A percentile compares a stretch with the other conserved stretches of the same genome.
Conservation (phyloP, 805 yeast species). For the Brettanomyces bruxellensis region DNA sequence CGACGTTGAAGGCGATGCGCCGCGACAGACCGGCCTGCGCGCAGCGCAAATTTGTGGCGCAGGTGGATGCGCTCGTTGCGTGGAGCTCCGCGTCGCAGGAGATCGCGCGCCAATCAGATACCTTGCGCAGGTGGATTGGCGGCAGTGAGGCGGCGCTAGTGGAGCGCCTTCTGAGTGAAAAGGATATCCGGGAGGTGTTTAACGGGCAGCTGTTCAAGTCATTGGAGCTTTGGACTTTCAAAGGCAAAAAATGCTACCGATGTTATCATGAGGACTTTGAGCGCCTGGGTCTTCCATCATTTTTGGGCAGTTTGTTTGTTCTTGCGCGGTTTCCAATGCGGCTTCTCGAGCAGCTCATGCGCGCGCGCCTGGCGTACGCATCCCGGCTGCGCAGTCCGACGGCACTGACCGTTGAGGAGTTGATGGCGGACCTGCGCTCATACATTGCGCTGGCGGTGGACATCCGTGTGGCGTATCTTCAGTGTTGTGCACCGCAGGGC, state of each 20-base stretch:
- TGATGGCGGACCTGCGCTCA: slow-evolving; percentile 74
- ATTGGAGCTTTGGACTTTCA: slow-evolving; percentile 72
- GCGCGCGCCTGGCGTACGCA: slow-evolving; percentile 68
- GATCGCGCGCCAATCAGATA: slow-evolving; percentile 49
- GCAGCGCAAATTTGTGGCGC: slow-evolving; percentile 49
- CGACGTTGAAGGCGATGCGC: slow-evolving; percentile 67
- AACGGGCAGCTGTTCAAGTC: slow-evolving; percentile 58
- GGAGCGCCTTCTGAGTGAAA: slow-evolving; percentile 74
- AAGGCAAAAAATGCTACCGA: slow-evolving; percentile 66
- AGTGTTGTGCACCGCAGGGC: slow-evolving; percentile 47
- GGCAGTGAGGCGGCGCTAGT: slow-evolving; percentile 43
- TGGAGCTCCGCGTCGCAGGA: slow-evolving; percentile 76
- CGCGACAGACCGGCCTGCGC: slow-evolving; percentile 67
- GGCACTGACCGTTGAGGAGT: slow-evolving; percentile 92
- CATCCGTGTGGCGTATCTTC: slow-evolving; percentile 57
- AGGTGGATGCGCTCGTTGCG: slow-evolving; percentile 70
- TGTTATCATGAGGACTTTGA: slow-evolving; percentile 54
- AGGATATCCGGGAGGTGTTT: slow-evolving; percentile 65
- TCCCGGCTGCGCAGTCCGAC: slow-evolving; percentile 75
- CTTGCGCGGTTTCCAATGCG: slow-evolving; percentile 70
- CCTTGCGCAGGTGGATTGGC: slow-evolving; percentile 75
- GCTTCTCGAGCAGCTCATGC: slow-evolving; percentile 70
- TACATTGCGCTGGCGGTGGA: slow-evolving; percentile 70
- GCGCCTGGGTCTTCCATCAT: slow-evolving; percentile 65
- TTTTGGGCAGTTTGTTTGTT: slow-evolving; percentile 53